Evolutionary conservation across 345 rosid species (phyloP), one percentile per base, ranked within the genome.

Genomic region (Viola odorata): DNA sequence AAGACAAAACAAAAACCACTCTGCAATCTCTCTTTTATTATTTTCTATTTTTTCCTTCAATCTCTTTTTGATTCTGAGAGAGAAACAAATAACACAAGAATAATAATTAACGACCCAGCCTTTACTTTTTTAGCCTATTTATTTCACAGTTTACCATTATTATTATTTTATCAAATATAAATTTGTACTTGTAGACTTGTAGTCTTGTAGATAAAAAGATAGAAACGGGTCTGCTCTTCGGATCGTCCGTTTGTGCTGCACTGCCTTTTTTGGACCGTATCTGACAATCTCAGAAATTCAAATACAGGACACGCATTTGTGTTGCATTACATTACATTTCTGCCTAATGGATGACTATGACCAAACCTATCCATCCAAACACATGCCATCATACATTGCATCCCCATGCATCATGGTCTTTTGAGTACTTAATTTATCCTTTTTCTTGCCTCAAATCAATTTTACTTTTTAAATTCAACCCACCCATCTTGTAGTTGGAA

Each of bases 221-320:
- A 32, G 49, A 7, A 42, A 39, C 23, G 16, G 4, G 39, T 0
- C 12, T 58, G 55, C 59, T 59, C 75, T 71, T 73, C 32, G 80
- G 77, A 71, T 72, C 79, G 78, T 74, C 78, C 78, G 79, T 68
- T 81, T 66, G 50, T 60, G 75, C 51, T 61, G 53, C 52, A 59
- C 65, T 45, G 71, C 39, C 72, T 74, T 55, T 73, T 62, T 73
- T 53, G 82, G 77, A 77, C 72, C 66, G 50, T 48, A 44, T 61
- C 37, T 61, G 61, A 8, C 54, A 13, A 8, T 51, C 7, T 51
- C 12, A 44, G 7, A 3, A 44, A 6, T 44, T 44, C 47, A 44
- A 44, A 23, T 23, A 23, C 32, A 23, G 2, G 32, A 23, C 32
- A 0, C 32, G 32, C 32, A 23, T 23, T 23, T 23, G 32, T 23